phyloP scores from a whole-genome alignment of 2,329 filamentous ascomycete species.

The Metarhizium anisopliae region DNA sequence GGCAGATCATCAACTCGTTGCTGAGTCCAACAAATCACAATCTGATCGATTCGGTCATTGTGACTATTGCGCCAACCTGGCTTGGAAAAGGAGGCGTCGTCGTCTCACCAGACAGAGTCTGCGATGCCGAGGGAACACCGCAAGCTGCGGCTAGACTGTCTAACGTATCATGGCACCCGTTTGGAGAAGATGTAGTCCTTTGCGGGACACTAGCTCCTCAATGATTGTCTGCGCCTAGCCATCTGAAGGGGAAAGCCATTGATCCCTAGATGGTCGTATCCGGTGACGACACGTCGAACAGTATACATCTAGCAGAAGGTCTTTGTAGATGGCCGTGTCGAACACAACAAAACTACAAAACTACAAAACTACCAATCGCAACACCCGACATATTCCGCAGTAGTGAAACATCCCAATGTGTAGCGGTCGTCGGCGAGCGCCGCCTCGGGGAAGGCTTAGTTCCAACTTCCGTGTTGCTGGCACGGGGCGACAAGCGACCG shows the following conservation, averaged over 20 bases:
- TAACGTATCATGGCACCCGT: slow-evolving; percentile 63
- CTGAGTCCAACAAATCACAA: slow-evolving; percentile 51
- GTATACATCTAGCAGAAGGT: no score
- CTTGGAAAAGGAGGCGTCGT: slow-evolving; percentile 76
- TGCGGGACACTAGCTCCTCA: slow-evolving; percentile 51
- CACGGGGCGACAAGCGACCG: no score
- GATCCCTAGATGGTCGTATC: not conserved
- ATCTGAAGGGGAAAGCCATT: not conserved
- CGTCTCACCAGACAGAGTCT: slow-evolving; percentile 58
- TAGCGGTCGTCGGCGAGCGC: no score
- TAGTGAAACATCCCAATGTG: no score
- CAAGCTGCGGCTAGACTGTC: slow-evolving; percentile 55
- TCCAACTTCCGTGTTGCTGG: no score
- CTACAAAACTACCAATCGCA: no score
- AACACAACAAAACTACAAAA: no score
- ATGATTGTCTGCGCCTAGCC: not conserved
- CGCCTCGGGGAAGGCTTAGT: no score
- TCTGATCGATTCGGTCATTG: slow-evolving; percentile 69
- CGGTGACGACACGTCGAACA: no score
- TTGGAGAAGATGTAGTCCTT: slow-evolving; percentile 76
- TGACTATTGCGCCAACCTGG: slow-evolving; percentile 86
- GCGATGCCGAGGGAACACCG: slow-evolving; percentile 38
- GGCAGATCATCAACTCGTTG: slow-evolving; percentile 70
- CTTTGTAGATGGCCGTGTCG: no score
- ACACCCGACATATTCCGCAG: no score